Percentiles rank a stretch among this genome's conserved stretches.
Evolutionary conservation across 2,329 filamentous ascomycete species (phyloP).

Genomic region (Pseudogymnoascus sp.): DNA sequence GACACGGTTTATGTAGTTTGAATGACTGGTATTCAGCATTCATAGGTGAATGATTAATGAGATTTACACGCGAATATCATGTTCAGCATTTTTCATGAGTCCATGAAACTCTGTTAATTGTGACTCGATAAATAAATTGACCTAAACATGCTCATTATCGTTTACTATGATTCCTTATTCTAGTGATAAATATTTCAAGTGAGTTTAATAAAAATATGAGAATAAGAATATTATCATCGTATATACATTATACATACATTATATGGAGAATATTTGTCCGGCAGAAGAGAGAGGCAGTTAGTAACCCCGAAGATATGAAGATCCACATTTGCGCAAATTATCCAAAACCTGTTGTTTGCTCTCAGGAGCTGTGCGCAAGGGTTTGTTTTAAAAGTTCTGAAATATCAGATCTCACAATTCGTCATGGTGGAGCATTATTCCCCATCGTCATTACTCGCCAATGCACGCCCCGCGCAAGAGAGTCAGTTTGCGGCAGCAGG

Average conservation of each 20-base stretch:
- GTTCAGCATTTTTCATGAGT: not conserved
- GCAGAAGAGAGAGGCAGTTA: not conserved
- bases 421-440: constrained; percentile 3
- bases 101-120: not conserved
- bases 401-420: not conserved
- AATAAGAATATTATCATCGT: not conserved
- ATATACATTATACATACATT: not conserved
- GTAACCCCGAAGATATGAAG: not conserved
- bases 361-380: not conserved
- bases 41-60: constrained; percentile 8
- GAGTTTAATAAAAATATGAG: not conserved
- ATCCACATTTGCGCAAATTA: not conserved
- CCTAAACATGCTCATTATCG: not conserved
- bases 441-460: constrained; percentile 6
- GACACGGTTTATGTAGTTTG: not conserved
- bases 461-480: constrained; percentile 1
- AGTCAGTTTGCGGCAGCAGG: not conserved
- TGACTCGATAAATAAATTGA: not conserved
- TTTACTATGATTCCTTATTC: not conserved
- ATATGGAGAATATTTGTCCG: not conserved
- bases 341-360: not conserved
- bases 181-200: not conserved
- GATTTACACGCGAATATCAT: not conserved
- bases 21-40: not conserved
- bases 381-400: not conserved